Conservation (phyloP, 1,284 basidiomycete species). For the Leccinum brunneo-olivaceum region DNA sequence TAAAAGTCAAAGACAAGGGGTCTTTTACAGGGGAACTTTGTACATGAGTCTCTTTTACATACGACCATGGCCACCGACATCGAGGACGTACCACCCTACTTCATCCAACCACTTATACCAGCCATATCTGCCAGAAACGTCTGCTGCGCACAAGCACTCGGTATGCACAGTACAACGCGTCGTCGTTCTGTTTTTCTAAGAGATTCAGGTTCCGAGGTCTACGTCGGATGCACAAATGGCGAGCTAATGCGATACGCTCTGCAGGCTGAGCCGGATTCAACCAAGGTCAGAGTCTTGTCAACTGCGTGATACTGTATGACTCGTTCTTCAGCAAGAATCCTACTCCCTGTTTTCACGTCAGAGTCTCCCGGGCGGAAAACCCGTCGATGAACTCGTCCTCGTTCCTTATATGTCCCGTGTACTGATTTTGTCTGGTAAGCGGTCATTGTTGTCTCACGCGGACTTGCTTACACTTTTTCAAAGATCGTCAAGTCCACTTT, state of each 20-base stretch:
- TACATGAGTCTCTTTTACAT: too few relatives aligned
- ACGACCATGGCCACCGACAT: constrained; percentile 24
- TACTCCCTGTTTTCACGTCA: constrained; percentile 67
- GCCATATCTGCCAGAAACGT: constrained; percentile 32
- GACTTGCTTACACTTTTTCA: background rate
- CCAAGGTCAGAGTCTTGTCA: constrained; percentile 33
- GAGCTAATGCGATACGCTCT: constrained; percentile 63
- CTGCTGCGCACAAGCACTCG: constrained; percentile 42
- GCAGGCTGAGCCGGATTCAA: constrained; percentile 44
- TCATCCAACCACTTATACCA: constrained; percentile 47
- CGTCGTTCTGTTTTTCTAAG: constrained; percentile 2
- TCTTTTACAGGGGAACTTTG: too few relatives aligned
- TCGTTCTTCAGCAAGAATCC: constrained; percentile 44
- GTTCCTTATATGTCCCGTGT: constrained; percentile 67
- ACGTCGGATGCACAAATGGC: constrained; percentile 68
- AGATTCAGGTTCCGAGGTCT: constrained; percentile 58
- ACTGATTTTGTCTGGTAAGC: constrained; percentile 64
- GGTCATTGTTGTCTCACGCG: background rate
- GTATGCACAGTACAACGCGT: constrained; percentile 30
- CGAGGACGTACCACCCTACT: constrained; percentile 53
- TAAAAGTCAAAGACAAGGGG: too few relatives aligned
- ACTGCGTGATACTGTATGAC: background rate
- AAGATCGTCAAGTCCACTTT: constrained; percentile 76
- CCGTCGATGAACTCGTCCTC: constrained; percentile 73
- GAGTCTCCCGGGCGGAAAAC: constrained; percentile 51